Base-by-base conservation (phyloP, 208 protist genomes). In the Crithidia sp. region DNA sequence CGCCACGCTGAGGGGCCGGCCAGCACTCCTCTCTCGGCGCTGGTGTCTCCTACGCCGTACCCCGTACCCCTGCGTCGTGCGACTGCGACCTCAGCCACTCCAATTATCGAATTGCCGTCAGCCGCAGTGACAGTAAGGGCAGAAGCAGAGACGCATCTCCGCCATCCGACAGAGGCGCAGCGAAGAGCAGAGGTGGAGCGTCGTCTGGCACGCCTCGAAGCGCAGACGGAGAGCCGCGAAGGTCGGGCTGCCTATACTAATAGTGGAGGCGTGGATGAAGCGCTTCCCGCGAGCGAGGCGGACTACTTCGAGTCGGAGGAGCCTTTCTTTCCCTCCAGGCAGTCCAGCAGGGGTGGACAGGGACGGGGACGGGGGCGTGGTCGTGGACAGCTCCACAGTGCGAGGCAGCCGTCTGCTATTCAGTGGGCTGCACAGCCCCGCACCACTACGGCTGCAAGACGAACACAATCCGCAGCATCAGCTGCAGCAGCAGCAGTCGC, bases 281-380 rank as follows among this genome's bases (percentile, higher is more conserved):
- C 10, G n/a, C 14, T 53, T 52, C 54, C 50, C 7, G 19, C 16
- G 28, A 50, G 39, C 40, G 65, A 36, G 53, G 14, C 65, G 19
- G 65, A 70, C 43, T 70, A 70, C 53, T 70, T 70, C 43, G 65
- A 70, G 19, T 50, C 65, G 13, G 65, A 70, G 19, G 53, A 60
- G 2, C 19, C 52, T 9, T 4, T 19, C 17, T 39, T 61, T 2
- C 0, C 45, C 12, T 7, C 45, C 0, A 7, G 45, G 45, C 12
- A 0, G 45, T 49, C 12, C 0, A 0, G 45, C 12, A 49, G 45
- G 45, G 16, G 43, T 36, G 14, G 59, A 28, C 12, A 41, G 19
- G 39, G 43, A 4, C 52, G 39, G n/a, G 40, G 39, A 7, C 7
- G 52, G 3, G 17, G 39, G 12, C 14, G 40, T 45, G 14, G 7